A percentile compares a stretch with the other conserved stretches of the same genome.
Evolutionary conservation across 2,329 filamentous ascomycete genomes (phyloP).

Genomic region (Bipolaris gigantea): DNA sequence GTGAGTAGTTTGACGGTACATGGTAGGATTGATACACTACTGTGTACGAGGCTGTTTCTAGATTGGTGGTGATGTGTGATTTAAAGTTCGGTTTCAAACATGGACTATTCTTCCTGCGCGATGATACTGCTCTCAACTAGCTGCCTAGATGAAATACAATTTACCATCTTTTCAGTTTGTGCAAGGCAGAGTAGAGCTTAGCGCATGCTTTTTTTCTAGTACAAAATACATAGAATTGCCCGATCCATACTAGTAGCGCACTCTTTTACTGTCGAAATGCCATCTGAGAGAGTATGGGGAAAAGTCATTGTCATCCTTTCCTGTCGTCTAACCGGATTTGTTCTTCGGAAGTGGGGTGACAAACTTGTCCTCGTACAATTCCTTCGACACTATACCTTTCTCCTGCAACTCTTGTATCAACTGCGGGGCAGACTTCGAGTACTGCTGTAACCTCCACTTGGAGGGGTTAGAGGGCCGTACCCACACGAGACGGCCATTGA

Average conservation of each 20-base stretch:
- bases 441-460: constrained; percentile 17
- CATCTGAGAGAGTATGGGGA: background rate
- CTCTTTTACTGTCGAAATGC: background rate
- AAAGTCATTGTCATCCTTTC: background rate
- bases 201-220: background rate
- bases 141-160: background rate
- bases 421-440: constrained; percentile 16
- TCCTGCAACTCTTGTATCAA: constrained; percentile 20
- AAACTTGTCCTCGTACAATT: constrained; percentile 19
- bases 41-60: background rate
- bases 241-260: background rate
- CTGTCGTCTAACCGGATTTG: background rate
- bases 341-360: constrained; percentile 8
- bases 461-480: constrained; percentile 2
- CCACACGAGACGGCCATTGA: constrained; percentile 17
- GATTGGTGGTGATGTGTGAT: background rate
- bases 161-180: background rate
- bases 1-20: background rate
- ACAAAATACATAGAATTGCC: background rate
- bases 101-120: background rate
- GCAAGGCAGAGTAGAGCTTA: background rate
- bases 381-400: constrained; percentile 14
- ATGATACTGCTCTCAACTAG: background rate
- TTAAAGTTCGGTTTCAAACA: background rate
- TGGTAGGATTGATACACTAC: background rate